Base-by-base conservation (phyloP, 2,329 filamentous ascomycete genomes). In the Hypoxylon sp. region DNA sequence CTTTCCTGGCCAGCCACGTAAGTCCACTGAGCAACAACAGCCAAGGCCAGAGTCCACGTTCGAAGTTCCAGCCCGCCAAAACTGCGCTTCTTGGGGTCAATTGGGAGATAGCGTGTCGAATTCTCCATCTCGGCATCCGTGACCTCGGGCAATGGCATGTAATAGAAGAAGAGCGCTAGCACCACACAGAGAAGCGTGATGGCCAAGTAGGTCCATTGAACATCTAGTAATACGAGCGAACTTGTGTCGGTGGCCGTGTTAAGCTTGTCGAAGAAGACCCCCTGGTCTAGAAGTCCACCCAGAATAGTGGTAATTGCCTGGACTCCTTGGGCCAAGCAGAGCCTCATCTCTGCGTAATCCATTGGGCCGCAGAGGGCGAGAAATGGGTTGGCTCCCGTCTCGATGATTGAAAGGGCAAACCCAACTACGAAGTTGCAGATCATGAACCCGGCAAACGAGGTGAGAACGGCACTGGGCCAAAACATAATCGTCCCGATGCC, bases 121-220 rank as follows among this genome's bases (percentile, higher is more conserved):
- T 75, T 70, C 58, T 83, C 79, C 31, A 87, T 77, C 59, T 86
- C 83, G 15, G 74, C 72, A 60, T 87, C 84, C 29, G 77, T 80
- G 7, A 86, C 81, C 63, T 88, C 86, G 0, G 86, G 85, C 2
- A 88, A 75, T 0, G 86, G 86, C 79, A 88, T 85, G 67, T 88
- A 89, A 69, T 84, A 88, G 70, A 89, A 88, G 69, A 88, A 84
- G 3, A 88, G 76, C 0, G 86, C 89, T 2, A 96, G 79, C 2
- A 84, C 78, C 48, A 88, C 89, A 55, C 89, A 90, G 53, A 92
- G 87, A 20, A 89, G 79, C 0, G 90, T 91, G 59, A 94, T 88
- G 52, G 87, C 88, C n/a, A 95, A 82, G 66, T 95, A 95, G 0
- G 90, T 90, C 88, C 89, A 96, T 73, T 95, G 91, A 1, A 94